Evolutionary conservation across 1,284 basidiomycete species (phyloP).

Genomic region (Austropuccinia psidii): DNA sequence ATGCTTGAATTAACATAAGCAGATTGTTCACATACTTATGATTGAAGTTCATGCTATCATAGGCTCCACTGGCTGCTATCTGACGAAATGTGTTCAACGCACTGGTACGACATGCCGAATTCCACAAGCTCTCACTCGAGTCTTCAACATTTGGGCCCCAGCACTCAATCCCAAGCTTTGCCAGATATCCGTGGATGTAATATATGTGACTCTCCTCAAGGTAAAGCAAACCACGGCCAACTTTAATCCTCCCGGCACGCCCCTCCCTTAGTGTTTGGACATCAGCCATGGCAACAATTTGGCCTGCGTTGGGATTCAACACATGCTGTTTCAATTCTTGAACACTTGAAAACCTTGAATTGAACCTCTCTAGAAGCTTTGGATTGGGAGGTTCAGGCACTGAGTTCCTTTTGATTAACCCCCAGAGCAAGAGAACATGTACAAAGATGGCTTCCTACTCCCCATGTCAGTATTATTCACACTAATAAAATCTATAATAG

Average conservation of each 20-base stretch:
- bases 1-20: neutral
- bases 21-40: neutral
- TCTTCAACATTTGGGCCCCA: constrained; percentile 28
- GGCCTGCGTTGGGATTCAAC: neutral
- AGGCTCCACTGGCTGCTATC: neutral
- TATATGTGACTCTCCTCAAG: neutral
- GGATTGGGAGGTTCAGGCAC: neutral
- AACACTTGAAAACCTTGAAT: too few relatives aligned
- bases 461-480: too few relatives aligned
- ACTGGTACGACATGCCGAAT: neutral
- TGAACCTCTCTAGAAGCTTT: too few relatives aligned
- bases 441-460: constrained; percentile 9
- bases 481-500: too few relatives aligned
- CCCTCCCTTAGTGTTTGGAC: neutral
- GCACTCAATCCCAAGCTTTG: constrained; percentile 7
- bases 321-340: neutral
- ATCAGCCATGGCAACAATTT: neutral
- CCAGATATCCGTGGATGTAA: constrained; percentile 4
- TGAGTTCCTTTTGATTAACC: neutral
- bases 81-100: constrained; percentile 5
- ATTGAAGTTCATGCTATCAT: constrained; percentile 6
- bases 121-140: constrained; percentile 3
- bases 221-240: neutral
- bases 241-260: neutral
- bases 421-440: constrained; percentile 1